phyloP scores from a whole-genome alignment of 75 land plant genomes.

The Pinus tabuliformis region DNA sequence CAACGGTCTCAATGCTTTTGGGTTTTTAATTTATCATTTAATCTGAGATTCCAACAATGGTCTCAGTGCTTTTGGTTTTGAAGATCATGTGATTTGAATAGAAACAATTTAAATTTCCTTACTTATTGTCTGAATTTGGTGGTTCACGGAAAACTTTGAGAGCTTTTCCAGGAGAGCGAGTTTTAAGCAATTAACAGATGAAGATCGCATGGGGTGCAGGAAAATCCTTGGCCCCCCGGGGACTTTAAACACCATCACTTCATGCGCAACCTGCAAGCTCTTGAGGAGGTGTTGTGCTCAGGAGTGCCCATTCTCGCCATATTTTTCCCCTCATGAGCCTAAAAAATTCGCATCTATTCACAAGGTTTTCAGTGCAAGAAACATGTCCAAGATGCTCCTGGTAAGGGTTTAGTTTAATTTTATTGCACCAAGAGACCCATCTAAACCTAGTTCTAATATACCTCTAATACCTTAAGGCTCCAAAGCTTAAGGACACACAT shows the following conservation, averaged over 20 bases:
- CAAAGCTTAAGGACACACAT: too few species aligned
- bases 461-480: too few species aligned
- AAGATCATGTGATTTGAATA: too few species aligned
- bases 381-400: constrained; percentile 77
- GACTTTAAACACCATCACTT: constrained; percentile 44
- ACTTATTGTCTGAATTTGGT: too few species aligned
- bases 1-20: not conserved
- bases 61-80: not conserved
- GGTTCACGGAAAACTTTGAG: constrained; percentile 17
- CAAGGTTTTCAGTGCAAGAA: constrained; percentile 81
- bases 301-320: constrained; percentile 80
- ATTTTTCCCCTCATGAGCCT: constrained; percentile 76
- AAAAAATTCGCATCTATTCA: constrained; percentile 72
- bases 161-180: constrained; percentile 28
- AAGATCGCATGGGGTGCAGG: constrained; percentile 21
- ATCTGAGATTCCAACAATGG: not conserved
- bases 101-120: too few species aligned
- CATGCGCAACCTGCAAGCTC: constrained; percentile 80
- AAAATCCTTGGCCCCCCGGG: constrained; percentile 20
- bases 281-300: constrained; percentile 66
- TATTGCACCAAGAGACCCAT: too few species aligned
- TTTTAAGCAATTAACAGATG: constrained; percentile 11
- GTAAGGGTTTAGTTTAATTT: constrained; percentile 14
- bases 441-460: too few species aligned
- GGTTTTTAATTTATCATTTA: not conserved